Conservation (phyloP, 495 filamentous ascomycete genomes). For the Penicillium cataractarum region DNA sequence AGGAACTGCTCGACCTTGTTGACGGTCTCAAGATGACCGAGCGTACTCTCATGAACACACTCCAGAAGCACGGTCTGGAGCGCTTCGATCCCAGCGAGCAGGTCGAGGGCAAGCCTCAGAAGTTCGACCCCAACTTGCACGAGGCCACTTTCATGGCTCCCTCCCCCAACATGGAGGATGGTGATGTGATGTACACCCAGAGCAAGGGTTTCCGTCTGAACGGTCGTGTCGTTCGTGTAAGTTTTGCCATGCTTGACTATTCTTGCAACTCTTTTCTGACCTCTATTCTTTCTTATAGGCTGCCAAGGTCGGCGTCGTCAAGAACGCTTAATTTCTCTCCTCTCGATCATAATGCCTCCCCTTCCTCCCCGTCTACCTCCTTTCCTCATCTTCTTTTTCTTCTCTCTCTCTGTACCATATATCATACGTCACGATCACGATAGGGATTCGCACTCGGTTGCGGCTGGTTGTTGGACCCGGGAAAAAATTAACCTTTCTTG, state of each 20-base stretch:
- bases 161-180: constrained; percentile 81
- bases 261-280: not conserved
- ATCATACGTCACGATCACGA: constrained; percentile 43
- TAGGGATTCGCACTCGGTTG: constrained; percentile 32
- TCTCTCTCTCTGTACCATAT: constrained; percentile 51
- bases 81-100: constrained; percentile 73
- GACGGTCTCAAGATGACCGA: constrained; percentile 95
- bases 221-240: constrained; percentile 79
- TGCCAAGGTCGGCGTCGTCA: constrained; percentile 93
- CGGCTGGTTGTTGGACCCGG: constrained; percentile 30
- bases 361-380: constrained; percentile 8
- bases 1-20: constrained; percentile 79
- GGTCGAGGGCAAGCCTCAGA: constrained; percentile 58
- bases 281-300: constrained; percentile 48
- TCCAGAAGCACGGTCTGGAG: constrained; percentile 92
- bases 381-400: constrained; percentile 21
- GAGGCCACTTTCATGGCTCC: constrained; percentile 95
- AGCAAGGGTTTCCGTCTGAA: constrained; percentile 94
- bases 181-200: constrained; percentile 87
- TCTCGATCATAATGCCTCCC: constrained; percentile 11
- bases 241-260: constrained; percentile 24
- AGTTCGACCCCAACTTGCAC: constrained; percentile 94
- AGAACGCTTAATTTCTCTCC: constrained; percentile 56
- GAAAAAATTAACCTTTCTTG: constrained; percentile 28
- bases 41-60: constrained; percentile 79